Evolutionary conservation across 1,139 yeast genomes (phyloP), one percentile per base, ranked within the genome.

Genomic region (Pichia sp.): DNA sequence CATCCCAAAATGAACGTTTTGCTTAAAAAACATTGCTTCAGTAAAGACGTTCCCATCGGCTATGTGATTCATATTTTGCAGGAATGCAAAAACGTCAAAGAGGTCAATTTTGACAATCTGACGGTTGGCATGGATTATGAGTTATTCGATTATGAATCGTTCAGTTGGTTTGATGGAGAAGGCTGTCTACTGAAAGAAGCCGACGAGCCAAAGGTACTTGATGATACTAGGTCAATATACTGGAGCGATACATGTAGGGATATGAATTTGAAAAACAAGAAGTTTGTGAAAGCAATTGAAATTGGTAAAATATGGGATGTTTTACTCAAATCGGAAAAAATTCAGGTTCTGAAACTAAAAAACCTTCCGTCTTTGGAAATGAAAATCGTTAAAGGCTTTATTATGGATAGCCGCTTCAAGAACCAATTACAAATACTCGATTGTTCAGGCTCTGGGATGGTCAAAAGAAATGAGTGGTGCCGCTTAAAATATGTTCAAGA

Each of bases 1-100:
- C 90, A 83, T 57, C 92, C 90, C 3, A 59, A 65, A 36, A 78
- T 80, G 40, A 81, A 78, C 56, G 72, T 73, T 50, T 77, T 76
- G 51, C 59, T 83, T 37, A 55, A 69, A 43, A 78, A 73, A 55
- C 81, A 80, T 56, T 71, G 84, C 3, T 67, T 72, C 27, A 71
- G 79, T 23, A 76, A 71, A 53, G 94, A 84, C 60, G 56, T 84
- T 4, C 94, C 94, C 1, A 65, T 80, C 40, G 94, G 92, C 0
- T 75, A 77, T 54, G 55, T 83, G 6, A 58, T 83, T 32, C 87
- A 81, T 59, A 56, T 83, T 39, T 58, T 84, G 37, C 71, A 71
- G 37, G 62, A 74, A 36, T 83, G 94, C 55, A 78, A 78, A 6
- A 79, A 81, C 52, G 55, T 83, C 37, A 62, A 57, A 8, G 56